These are phyloP conservation scores for Myotisia sp. DNA, from an alignment of 2,329 filamentous ascomycete species.

Conservation along the genomic window DNA sequence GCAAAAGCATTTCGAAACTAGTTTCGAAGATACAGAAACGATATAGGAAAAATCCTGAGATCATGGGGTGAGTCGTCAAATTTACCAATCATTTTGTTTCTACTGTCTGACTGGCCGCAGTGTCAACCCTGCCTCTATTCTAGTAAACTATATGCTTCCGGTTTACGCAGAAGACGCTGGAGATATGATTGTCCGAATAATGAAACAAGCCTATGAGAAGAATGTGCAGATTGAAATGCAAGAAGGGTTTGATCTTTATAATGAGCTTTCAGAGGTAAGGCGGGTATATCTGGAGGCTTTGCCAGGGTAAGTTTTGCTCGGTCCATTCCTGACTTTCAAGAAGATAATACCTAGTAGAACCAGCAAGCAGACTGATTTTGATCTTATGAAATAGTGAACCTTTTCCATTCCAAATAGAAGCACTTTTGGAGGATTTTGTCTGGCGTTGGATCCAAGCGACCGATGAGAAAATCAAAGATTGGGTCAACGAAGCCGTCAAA, in stretches of 20 bases:
- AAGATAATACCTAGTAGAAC: no score
- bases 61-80: constrained; percentile 50
- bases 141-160: constrained; percentile 73
- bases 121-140: constrained; percentile 50
- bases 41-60: constrained; percentile 72
- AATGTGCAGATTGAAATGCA: constrained; percentile 68
- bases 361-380: no score
- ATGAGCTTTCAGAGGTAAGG: constrained; percentile 71
- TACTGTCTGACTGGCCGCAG: constrained; percentile 17
- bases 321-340: no score
- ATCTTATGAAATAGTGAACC: no score
- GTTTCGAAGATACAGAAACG: constrained; percentile 84
- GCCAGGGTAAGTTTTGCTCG: constrained; percentile 41
- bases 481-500: constrained; percentile 81
- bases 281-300: constrained; percentile 63
- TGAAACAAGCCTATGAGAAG: constrained; percentile 55
- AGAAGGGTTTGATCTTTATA: constrained; percentile 90
- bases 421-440: constrained; percentile 75
- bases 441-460: constrained; percentile 86
- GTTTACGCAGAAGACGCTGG: constrained; percentile 80
- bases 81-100: not conserved
- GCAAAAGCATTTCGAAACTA: constrained; percentile 70
- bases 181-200: constrained; percentile 68
- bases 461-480: constrained; percentile 62
- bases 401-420: constrained; percentile 81